These are phyloP conservation scores for Nigrospora sphaerica DNA, from an alignment of 2,329 filamentous ascomycete species.

Conservation along the genomic window DNA sequence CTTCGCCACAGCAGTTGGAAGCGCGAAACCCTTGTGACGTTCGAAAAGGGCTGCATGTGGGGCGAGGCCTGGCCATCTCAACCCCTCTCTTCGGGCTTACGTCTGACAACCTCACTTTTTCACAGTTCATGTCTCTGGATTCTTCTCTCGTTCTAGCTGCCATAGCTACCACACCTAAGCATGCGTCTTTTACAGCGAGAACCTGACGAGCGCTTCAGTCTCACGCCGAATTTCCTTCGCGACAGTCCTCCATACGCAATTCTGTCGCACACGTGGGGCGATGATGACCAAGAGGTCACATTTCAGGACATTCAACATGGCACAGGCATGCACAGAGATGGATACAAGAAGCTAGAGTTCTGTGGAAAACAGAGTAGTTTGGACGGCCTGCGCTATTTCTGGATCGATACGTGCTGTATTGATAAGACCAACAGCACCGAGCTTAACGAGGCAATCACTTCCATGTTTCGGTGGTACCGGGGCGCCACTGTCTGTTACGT, in stretches of 20 bases:
- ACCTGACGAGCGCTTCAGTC: no score
- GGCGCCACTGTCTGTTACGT: constrained; percentile 9
- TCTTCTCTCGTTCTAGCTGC: no score
- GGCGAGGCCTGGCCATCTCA: no score
- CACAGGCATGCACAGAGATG: neutral
- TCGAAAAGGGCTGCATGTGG: no score
- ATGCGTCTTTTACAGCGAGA: no score
- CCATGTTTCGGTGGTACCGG: constrained; percentile 10
- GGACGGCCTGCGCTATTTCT: neutral
- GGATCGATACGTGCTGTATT: constrained; percentile 2
- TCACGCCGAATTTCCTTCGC: no score
- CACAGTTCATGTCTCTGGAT: no score
- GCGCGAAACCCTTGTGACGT: no score
- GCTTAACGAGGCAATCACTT: constrained; percentile 5
- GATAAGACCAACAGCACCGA: constrained; percentile 1
- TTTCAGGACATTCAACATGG: neutral
- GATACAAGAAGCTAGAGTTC: neutral
- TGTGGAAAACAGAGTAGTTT: neutral
- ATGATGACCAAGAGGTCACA: neutral
- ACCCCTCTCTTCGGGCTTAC: no score
- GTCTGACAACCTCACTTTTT: no score
- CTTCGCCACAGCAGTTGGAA: no score
- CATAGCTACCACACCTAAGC: no score
- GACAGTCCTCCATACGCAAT: neutral
- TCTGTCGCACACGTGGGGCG: neutral